Base-by-base conservation (phyloP, 108 stramenopile genomes). In the Parietichytrium sp. region DNA sequence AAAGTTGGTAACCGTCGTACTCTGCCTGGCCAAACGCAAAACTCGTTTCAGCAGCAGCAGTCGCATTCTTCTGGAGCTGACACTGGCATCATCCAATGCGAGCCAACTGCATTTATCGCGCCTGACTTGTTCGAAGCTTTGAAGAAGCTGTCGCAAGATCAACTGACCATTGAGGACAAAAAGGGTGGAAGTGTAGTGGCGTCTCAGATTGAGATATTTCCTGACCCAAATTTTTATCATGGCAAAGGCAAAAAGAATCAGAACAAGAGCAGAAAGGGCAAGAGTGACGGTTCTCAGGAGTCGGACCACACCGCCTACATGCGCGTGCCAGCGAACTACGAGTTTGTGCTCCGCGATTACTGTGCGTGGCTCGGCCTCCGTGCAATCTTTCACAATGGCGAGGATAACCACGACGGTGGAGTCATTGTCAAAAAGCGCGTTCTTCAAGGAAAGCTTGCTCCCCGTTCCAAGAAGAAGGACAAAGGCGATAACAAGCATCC, bases 321-420 rank as follows among this genome's bases (percentile, higher is more conserved):
- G 8, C 61, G 45, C 10, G 42, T 72, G 10, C 45, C 61, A 33
- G 38, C 36, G 61, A 72, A 72, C 42, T 33, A 72, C 20, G 61
- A 72, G 42, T 42, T 33, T 25, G n/a, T 72, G 20, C 61, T 72
- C 6, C 61, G 61, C 61, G 61, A 72, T n/a, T 72, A 72, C 33
- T 72, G 61, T 42, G 6, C 10, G 13, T 72, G 61, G 61, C 61
- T 72, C 2, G 61, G 20, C 38, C 61, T 72, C 33, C n/a, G n/a
- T n/a, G n/a, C n/a, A n/a, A n/a, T n/a, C n/a, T n/a, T n/a, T n/a
- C n/a, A n/a, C n/a, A n/a, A n/a, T n/a, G n/a, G n/a, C n/a, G n/a
- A n/a, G n/a, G n/a, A n/a, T n/a, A n/a, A n/a, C n/a, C n/a, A n/a
- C n/a, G n/a, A n/a, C n/a, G n/a, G n/a, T n/a, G n/a, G n/a, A n/a